phyloP scores from a whole-genome alignment of 2,329 filamentous ascomycete genomes.

The Fusarium xylarioides region DNA sequence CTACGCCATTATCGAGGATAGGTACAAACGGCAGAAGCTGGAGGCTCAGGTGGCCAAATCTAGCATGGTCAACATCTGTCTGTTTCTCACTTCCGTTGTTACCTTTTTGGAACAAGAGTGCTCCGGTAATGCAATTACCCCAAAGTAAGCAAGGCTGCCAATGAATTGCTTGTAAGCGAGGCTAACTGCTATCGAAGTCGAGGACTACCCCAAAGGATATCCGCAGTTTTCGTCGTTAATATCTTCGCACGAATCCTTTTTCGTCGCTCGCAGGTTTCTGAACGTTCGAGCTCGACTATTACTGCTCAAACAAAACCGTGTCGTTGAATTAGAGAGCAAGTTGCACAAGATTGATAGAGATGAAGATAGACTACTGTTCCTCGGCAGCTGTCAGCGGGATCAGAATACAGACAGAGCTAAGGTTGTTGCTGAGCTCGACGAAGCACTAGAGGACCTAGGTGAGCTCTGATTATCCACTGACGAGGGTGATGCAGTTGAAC shows the following conservation, averaged over 20 bases:
- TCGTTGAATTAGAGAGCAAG: not conserved
- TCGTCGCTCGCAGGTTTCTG: fast-evolving
- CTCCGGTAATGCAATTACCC: not conserved
- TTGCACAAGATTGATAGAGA: not conserved
- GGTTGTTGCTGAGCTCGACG: not conserved
- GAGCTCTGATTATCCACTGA: too few relatives aligned
- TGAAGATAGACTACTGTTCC: not conserved
- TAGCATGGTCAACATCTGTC: not conserved
- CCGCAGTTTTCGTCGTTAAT: not conserved
- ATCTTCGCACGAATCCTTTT: not conserved
- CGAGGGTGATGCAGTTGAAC: too few relatives aligned
- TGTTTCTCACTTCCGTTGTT: not conserved
- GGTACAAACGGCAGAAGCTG: not conserved
- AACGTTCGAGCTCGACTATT: not conserved
- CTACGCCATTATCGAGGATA: not conserved
- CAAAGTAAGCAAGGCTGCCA: not conserved
- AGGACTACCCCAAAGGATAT: not conserved
- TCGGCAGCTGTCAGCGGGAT: not conserved
- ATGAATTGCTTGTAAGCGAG: not conserved
- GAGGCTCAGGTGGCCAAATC: not conserved
- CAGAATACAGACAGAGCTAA: not conserved
- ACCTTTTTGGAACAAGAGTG: not conserved
- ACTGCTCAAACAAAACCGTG: not conserved
- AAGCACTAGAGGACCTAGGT: not conserved
- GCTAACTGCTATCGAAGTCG: not conserved